These are phyloP conservation scores for Iris pallida DNA, from an alignment of 116 monocot species.

Conservation along the genomic window DNA sequence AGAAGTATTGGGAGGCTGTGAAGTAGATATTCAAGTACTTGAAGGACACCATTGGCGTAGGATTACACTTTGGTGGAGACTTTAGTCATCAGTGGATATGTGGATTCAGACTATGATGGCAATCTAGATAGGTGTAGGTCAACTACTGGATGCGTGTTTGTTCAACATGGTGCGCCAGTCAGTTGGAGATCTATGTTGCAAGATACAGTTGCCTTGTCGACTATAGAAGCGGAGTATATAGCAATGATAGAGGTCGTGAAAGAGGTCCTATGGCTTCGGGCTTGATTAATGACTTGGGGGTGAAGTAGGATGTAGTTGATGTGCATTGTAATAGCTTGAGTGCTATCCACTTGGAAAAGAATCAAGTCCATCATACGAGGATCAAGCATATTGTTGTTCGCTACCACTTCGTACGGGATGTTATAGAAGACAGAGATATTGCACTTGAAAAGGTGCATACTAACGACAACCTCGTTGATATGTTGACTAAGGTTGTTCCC, in stretches of 20 bases:
- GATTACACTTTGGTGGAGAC: too few species aligned
- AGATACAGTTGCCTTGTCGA: not conserved
- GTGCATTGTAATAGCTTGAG: not conserved
- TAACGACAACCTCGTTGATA: not conserved
- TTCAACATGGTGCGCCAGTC: not conserved
- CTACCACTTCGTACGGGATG: not conserved
- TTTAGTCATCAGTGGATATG: not conserved
- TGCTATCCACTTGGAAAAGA: not conserved
- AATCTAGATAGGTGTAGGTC: not conserved
- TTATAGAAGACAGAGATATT: not conserved
- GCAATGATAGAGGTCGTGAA: not conserved
- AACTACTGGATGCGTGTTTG: not conserved
- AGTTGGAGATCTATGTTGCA: not conserved
- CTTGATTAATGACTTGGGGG: not conserved
- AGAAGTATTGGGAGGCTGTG: too few species aligned
- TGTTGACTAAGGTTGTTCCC: not conserved
- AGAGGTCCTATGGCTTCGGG: not conserved
- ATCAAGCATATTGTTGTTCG: not conserved
- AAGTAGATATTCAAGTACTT: too few species aligned
- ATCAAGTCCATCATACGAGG: not conserved
- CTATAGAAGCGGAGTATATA: not conserved
- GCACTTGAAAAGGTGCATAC: not conserved
- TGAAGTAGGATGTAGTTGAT: not conserved
- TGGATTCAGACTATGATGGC: not conserved
- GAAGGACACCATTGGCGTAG: too few species aligned